Percentiles rank a stretch among this genome's conserved stretches.
phyloP scores from a whole-genome alignment of 2,329 filamentous ascomycete species.

The Leptographium galeiforme region DNA sequence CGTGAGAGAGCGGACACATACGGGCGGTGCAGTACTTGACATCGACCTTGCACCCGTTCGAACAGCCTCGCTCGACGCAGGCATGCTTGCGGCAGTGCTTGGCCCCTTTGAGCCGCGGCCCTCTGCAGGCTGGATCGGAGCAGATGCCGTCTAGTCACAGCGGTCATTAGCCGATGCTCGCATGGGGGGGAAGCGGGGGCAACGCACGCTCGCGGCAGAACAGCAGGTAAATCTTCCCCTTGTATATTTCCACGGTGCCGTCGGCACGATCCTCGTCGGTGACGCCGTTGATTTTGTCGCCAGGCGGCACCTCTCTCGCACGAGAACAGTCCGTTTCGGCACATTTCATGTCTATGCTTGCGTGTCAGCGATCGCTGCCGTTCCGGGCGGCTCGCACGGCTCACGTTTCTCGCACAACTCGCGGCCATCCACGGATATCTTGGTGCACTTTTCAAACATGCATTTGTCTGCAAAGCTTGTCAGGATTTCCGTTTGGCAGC shows the following conservation, averaged over 20 bases:
- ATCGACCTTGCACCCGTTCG: neutral
- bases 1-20: neutral
- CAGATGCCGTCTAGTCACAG: neutral
- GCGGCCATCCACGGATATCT: neutral
- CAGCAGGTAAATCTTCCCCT: constrained; percentile 2
- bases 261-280: constrained; percentile 1
- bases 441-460: neutral
- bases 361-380: neutral
- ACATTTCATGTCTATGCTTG: constrained; percentile 6
- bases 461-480: constrained; percentile 4
- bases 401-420: constrained; percentile 9
- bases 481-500: neutral
- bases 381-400: neutral
- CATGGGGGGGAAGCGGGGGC: neutral
- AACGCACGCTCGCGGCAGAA: constrained; percentile 6
- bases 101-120: constrained; percentile 1
- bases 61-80: constrained; percentile 8
- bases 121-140: neutral
- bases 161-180: neutral
- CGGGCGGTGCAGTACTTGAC: constrained; percentile 5
- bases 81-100: constrained; percentile 8
- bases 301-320: neutral
- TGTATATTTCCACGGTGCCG: constrained; percentile 5
- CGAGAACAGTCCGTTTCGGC: neutral
- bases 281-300: neutral